These are phyloP conservation scores for Tinospora cordifolia DNA, from an alignment of 164 flowering plant species.

Conservation along the genomic window DNA sequence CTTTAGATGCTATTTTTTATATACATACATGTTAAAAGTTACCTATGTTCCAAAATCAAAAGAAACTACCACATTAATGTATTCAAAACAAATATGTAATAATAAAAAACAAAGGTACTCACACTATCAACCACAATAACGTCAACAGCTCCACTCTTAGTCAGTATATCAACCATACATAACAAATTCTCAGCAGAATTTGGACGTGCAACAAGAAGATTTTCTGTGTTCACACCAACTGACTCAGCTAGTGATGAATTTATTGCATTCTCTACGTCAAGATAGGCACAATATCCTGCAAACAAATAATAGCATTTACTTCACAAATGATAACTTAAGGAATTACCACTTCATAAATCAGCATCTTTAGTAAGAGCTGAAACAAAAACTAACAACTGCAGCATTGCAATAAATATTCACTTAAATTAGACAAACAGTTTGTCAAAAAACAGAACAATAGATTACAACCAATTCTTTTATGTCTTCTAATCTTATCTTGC, in stretches of 20 bases:
- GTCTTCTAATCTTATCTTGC: too few relatives aligned
- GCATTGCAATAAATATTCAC: background rate
- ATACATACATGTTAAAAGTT: too few relatives aligned
- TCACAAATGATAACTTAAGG: background rate
- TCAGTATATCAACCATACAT: slow-evolving; percentile 34
- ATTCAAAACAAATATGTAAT: background rate
- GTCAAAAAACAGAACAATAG: background rate
- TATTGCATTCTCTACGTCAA: slow-evolving; percentile 83
- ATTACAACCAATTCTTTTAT: background rate
- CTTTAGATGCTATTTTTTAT: too few relatives aligned
- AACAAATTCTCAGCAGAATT: slow-evolving; percentile 69
- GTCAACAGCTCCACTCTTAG: slow-evolving; percentile 56
- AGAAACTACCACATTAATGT: background rate
- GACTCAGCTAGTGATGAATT: slow-evolving; percentile 61
- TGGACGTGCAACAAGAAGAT: slow-evolving; percentile 64
- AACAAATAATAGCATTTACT: slow-evolving; percentile 5
- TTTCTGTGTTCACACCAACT: slow-evolving; percentile 58
- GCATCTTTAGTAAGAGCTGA: background rate
- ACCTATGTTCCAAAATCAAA: background rate
- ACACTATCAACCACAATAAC: slow-evolving; percentile 91
- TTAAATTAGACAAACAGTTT: background rate
- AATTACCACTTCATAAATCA: background rate
- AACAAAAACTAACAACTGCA: background rate
- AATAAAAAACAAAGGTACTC: slow-evolving; percentile 22
- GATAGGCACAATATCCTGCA: slow-evolving; percentile 87